phyloP scores from a whole-genome alignment of 139 green algal genomes.

The Coelastrella sp. region DNA sequence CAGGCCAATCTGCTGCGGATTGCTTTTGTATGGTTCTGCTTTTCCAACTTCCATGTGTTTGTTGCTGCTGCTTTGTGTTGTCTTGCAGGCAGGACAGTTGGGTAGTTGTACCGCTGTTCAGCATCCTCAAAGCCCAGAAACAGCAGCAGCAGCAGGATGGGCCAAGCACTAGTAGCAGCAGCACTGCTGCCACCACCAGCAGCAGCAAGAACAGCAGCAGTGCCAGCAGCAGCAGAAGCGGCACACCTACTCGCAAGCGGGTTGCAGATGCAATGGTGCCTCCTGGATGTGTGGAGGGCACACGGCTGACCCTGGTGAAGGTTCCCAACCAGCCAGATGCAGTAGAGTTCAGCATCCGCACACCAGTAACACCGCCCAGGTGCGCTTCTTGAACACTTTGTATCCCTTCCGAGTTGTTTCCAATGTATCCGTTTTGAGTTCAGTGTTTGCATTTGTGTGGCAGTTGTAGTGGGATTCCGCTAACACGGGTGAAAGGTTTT shows the following conservation, averaged over 20 bases:
- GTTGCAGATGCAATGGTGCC: not conserved
- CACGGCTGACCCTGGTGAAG: slow-evolving; percentile 85
- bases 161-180: not conserved
- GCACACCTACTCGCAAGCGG: not conserved
- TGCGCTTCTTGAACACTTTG: not conserved
- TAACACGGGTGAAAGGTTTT: too few relatives aligned
- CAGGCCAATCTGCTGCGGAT: not conserved
- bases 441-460: too few relatives aligned
- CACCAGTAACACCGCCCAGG: slow-evolving; percentile 45
- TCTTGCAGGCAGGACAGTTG: slow-evolving; percentile 79
- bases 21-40: too few relatives aligned
- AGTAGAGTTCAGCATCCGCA: slow-evolving; percentile 94
- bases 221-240: not conserved
- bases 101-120: slow-evolving; percentile 90
- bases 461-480: too few relatives aligned
- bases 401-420: too few relatives aligned
- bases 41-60: not conserved
- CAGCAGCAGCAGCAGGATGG: slow-evolving; percentile 40
- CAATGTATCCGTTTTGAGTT: too few relatives aligned
- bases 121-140: slow-evolving; percentile 61
- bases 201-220: slow-evolving; percentile 12
- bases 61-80: not conserved
- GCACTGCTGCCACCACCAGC: not conserved
- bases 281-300: slow-evolving; percentile 82
- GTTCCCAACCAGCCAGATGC: slow-evolving; percentile 72